These are phyloP conservation scores for Sarocladiaceae sp. DNA, from an alignment of 2,329 filamentous ascomycete genomes.

Conservation along the genomic window DNA sequence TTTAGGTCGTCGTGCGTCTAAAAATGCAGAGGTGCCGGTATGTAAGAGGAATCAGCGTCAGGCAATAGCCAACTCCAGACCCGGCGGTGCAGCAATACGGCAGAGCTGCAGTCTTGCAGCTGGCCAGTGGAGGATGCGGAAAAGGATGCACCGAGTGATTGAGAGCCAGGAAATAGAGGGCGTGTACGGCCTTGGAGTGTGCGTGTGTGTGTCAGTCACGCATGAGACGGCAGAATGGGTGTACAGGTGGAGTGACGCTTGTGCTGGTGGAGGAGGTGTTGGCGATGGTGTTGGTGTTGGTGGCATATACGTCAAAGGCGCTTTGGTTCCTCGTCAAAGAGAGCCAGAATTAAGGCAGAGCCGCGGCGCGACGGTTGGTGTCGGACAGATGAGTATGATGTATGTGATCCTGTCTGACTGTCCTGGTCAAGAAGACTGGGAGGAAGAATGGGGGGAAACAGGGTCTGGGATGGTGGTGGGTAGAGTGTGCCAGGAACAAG, in stretches of 20 bases:
- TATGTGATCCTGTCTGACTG: not conserved
- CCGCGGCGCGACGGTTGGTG: too few species aligned
- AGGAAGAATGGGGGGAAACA: not conserved
- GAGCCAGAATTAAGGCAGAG: not conserved
- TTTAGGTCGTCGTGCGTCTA: not conserved
- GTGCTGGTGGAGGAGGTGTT: not conserved
- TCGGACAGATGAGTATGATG: not conserved
- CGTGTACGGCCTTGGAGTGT: not conserved
- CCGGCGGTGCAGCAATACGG: slow-evolving; percentile 5
- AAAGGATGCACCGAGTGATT: not conserved
- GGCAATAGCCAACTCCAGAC: slow-evolving; percentile 3
- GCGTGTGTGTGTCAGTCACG: not conserved
- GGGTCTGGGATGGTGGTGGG: not conserved
- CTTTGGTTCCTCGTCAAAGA: slow-evolving; percentile 1
- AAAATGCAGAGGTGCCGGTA: not conserved
- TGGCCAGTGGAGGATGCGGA: not conserved
- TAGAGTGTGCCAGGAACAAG: not conserved
- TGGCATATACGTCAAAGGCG: slow-evolving; percentile 9
- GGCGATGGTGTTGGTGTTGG: not conserved
- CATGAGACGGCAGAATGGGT: slow-evolving; percentile 5
- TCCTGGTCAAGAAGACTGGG: not conserved
- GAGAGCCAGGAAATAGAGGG: slow-evolving; percentile 1
- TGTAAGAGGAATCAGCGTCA: not conserved
- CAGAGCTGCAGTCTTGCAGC: slow-evolving; percentile 1
- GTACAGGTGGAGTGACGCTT: not conserved